Percentiles rank a stretch among this genome's conserved stretches.
phyloP scores from a whole-genome alignment of 1,284 basidiomycete genomes.

The Hypsizygus ulmarius region DNA sequence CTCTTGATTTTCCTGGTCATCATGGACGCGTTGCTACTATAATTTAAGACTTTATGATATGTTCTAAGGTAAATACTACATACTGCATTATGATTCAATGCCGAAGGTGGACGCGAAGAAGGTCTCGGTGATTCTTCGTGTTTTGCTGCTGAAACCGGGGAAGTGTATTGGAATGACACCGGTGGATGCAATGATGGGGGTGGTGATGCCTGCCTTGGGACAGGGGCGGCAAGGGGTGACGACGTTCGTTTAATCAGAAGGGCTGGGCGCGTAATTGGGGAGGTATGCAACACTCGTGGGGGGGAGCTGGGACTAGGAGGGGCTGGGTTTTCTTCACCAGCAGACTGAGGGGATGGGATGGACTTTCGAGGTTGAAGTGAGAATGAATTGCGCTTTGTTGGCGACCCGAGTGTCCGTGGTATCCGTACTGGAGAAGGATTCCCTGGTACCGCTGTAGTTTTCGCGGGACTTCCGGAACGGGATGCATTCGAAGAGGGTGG shows the following conservation, averaged over 20 bases:
- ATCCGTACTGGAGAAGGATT: constrained; percentile 22
- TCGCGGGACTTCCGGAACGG: constrained; percentile 45
- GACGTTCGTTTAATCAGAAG: constrained; percentile 28
- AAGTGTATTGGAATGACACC: constrained; percentile 11
- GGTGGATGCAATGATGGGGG: constrained; percentile 6
- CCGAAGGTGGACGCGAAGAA: constrained; percentile 21
- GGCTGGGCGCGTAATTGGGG: constrained; percentile 17
- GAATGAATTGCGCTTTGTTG: constrained; percentile 36
- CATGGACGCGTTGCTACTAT: constrained; percentile 22
- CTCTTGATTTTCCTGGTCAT: constrained; percentile 74
- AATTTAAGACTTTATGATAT: not conserved
- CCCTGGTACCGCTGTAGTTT: constrained; percentile 28
- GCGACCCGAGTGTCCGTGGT: constrained; percentile 33
- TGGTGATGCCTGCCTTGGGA: constrained; percentile 14
- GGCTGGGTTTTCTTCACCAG: constrained; percentile 25
- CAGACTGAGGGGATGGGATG: constrained; percentile 31
- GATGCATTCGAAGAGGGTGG: constrained; percentile 37
- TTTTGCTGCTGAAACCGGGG: constrained; percentile 16
- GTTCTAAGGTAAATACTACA: not conserved
- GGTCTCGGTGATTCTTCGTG: constrained; percentile 18
- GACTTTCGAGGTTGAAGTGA: constrained; percentile 38
- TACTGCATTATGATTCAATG: constrained; percentile 22
- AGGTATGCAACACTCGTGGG: constrained; percentile 15
- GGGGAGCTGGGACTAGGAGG: constrained; percentile 27
- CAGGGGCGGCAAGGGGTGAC: constrained; percentile 32